Evolutionary conservation across 2,329 filamentous ascomycete genomes (phyloP).

Genomic region (Elsinoe fawcettii): DNA sequence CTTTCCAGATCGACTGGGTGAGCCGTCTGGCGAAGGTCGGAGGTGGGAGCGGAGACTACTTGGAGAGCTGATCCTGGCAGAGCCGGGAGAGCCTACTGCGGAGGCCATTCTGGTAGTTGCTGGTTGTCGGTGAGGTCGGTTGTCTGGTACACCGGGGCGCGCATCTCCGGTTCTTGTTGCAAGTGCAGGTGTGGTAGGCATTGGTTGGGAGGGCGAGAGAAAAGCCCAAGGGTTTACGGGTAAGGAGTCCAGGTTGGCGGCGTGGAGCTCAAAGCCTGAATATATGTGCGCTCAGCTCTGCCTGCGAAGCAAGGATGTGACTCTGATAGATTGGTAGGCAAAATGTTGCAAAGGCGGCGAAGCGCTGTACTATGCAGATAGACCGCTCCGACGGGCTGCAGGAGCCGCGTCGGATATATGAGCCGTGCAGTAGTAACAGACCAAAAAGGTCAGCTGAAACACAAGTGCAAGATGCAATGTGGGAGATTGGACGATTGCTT

Average conservation of each 20-base stretch:
- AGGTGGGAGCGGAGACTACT: background rate
- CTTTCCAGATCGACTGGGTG: slow-evolving; percentile 18
- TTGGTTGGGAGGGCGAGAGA: slow-evolving; percentile 18
- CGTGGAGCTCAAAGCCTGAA: background rate
- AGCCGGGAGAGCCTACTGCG: no score
- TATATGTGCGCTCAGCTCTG: slow-evolving; percentile 4
- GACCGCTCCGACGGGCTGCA: background rate
- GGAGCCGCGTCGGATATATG: background rate
- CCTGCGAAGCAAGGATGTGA: background rate
- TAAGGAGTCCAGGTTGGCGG: slow-evolving; percentile 28
- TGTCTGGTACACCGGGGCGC: no score
- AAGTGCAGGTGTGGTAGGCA: background rate
- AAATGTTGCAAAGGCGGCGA: background rate
- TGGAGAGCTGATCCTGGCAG: no score
- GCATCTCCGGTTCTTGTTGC: background rate
- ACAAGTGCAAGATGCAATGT: background rate
- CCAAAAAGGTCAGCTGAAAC: background rate
- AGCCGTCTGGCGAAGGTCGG: slow-evolving; percentile 9
- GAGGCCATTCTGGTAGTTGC: no score
- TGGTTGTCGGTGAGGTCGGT: no score
- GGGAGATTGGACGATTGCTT: background rate
- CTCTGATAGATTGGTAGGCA: background rate
- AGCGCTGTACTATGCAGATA: background rate
- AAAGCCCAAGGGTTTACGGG: slow-evolving; percentile 28
- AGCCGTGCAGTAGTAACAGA: background rate